A percentile compares a stretch with the other conserved stretches of the same genome.
These are phyloP conservation scores for Apiospora koreana DNA, from an alignment of 2,329 filamentous ascomycete species.

Conservation along the genomic window DNA sequence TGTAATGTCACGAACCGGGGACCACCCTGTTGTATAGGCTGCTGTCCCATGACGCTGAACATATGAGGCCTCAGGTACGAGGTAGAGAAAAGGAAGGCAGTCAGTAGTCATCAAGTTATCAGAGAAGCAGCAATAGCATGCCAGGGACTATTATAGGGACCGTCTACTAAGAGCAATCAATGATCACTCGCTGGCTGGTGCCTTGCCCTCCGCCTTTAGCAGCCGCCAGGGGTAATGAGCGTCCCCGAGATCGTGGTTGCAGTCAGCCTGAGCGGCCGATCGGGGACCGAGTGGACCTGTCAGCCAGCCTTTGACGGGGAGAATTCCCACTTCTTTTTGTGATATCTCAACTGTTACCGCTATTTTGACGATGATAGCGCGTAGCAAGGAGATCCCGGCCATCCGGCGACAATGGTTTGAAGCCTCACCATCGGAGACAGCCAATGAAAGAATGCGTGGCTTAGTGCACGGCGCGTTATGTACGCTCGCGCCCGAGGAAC, in stretches of 20 bases:
- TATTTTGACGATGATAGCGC: not conserved
- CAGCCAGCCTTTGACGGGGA: not conserved
- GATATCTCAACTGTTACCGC: conserved; percentile 7
- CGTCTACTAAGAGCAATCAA: not conserved
- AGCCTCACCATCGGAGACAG: not conserved
- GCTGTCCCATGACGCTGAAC: not conserved
- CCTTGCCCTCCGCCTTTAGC: not conserved
- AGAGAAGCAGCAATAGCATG: not conserved
- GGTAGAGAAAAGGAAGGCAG: not conserved
- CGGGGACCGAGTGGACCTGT: not conserved
- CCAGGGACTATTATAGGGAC: not conserved
- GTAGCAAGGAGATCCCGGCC: not conserved
- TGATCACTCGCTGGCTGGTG: not conserved
- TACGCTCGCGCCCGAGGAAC: not conserved
- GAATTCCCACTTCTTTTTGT: not conserved
- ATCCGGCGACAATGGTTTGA: conserved; percentile 3
- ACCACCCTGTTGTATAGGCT: not conserved
- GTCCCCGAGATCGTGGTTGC: not conserved
- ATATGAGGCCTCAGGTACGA: not conserved
- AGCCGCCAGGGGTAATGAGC: not conserved
- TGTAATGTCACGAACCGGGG: not conserved
- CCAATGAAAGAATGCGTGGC: not conserved
- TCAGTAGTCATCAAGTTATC: not conserved
- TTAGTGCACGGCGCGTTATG: not conserved
- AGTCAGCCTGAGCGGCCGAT: not conserved